Percentiles rank a stretch among this genome's conserved stretches.
These are phyloP conservation scores for Borovskyia barvae DNA, from an alignment of 208 protist species.

Conservation along the genomic window DNA sequence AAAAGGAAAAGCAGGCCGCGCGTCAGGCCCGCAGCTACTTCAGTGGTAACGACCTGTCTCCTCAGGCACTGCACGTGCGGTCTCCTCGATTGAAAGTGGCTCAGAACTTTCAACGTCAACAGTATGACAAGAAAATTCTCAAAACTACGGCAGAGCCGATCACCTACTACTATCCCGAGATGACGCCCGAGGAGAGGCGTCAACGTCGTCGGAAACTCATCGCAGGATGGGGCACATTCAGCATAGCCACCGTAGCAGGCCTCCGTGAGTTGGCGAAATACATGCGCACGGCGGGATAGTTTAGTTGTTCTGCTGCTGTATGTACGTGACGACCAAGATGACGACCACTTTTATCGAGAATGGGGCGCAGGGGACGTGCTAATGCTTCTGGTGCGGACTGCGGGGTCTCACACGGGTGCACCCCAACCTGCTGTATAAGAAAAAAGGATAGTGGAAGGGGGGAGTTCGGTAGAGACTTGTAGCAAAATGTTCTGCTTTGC, in stretches of 20 bases:
- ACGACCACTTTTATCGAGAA: too few relatives aligned
- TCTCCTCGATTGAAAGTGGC: slow-evolving; percentile 69
- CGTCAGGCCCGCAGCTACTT: slow-evolving; percentile 74
- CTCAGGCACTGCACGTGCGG: slow-evolving; percentile 49
- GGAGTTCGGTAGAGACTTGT: too few relatives aligned
- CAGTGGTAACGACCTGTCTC: slow-evolving; percentile 55
- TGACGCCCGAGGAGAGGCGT: slow-evolving; percentile 32
- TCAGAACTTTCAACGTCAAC: slow-evolving; percentile 44
- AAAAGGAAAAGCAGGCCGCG: slow-evolving; percentile 56
- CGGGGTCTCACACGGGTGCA: too few relatives aligned
- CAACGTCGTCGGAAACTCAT: slow-evolving; percentile 18
- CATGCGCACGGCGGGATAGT: slow-evolving; percentile 52
- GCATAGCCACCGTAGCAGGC: slow-evolving; percentile 6
- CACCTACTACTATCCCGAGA: slow-evolving; percentile 72
- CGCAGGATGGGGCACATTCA: slow-evolving; percentile 13
- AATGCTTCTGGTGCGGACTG: too few relatives aligned
- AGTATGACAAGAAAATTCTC: slow-evolving; percentile 63
- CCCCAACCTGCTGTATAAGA: too few relatives aligned
- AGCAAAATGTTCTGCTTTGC: too few relatives aligned
- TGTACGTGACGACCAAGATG: too few relatives aligned
- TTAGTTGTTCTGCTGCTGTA: too few relatives aligned
- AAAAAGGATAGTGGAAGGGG: too few relatives aligned
- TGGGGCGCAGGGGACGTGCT: too few relatives aligned
- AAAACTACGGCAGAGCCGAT: slow-evolving; percentile 60
- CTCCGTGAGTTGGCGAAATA: slow-evolving; percentile 7